Conservation (phyloP, 169 alveolate species). For the Theileria orientalis region DNA sequence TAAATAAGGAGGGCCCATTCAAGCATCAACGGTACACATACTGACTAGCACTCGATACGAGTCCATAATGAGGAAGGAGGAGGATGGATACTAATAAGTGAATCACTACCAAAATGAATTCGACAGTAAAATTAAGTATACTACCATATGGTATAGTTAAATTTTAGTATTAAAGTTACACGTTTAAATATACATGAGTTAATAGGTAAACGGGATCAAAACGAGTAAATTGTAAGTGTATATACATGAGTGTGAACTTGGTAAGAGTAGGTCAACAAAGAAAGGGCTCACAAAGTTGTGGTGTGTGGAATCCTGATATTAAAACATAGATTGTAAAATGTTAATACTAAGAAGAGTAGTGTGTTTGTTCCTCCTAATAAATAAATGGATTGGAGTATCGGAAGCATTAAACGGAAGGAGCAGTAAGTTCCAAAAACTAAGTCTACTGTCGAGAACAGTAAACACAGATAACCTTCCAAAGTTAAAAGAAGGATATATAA, state of each 20-base stretch:
- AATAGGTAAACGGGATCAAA: too few relatives aligned
- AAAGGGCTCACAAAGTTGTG: too few relatives aligned
- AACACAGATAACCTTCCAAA: not conserved
- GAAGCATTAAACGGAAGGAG: not conserved
- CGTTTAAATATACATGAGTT: too few relatives aligned
- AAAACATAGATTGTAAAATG: not conserved
- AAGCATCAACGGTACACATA: constrained; percentile 92
- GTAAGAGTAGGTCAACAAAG: too few relatives aligned
- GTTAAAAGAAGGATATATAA: not conserved
- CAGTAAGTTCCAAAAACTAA: not conserved
- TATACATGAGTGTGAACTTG: too few relatives aligned
- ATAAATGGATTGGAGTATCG: not conserved
- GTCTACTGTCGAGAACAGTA: not conserved
- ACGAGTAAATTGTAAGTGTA: too few relatives aligned
- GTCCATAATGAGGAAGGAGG: too few relatives aligned
- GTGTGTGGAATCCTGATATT: constrained; percentile 8
- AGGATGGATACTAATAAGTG: too few relatives aligned
- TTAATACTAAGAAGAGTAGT: not conserved
- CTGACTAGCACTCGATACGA: constrained; percentile 48
- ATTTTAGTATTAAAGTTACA: too few relatives aligned
- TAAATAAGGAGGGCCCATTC: constrained; percentile 92
- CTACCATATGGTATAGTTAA: too few relatives aligned
- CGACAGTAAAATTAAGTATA: too few relatives aligned
- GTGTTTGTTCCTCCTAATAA: not conserved
- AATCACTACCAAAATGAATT: too few relatives aligned